phyloP scores from a whole-genome alignment of 139 green algal genomes.

The Chlamydomonas asymmetrica region DNA sequence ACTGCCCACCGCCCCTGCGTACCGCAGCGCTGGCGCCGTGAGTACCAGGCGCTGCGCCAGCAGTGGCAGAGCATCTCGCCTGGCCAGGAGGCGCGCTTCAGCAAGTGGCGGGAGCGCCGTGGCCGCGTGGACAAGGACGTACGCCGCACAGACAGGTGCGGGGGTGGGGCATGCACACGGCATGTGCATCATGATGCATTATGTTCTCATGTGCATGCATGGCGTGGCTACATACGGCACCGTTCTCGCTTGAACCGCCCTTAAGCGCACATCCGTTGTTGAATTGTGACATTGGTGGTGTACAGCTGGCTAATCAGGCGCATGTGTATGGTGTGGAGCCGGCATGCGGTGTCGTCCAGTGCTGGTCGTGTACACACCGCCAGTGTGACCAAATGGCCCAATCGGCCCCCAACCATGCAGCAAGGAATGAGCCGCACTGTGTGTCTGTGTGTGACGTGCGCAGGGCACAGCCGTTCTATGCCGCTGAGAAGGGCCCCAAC shows the following conservation, averaged over 20 bases:
- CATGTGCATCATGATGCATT: not conserved
- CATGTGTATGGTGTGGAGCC: too few species aligned
- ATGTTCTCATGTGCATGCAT: not conserved
- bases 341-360: too few species aligned
- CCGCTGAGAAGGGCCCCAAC: slow-evolving; percentile 41
- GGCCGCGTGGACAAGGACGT: slow-evolving; percentile 88
- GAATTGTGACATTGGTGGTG: slow-evolving; percentile 7
- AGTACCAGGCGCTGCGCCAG: slow-evolving; percentile 60
- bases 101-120: slow-evolving; percentile 74
- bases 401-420: too few species aligned
- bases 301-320: not conserved
- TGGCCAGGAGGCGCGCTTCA: slow-evolving; percentile 68
- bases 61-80: slow-evolving; percentile 78
- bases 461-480: slow-evolving; percentile 60
- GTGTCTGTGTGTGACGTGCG: too few species aligned
- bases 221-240: not conserved
- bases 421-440: too few species aligned
- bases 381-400: too few species aligned
- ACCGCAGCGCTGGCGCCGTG: slow-evolving; percentile 8
- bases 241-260: not conserved
- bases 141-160: slow-evolving; percentile 62
- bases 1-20: not conserved
- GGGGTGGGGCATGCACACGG: not conserved
- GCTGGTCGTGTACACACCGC: too few species aligned
- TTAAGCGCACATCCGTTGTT: slow-evolving; percentile 25